These are phyloP conservation scores for Coniochaeta pulveracea DNA, from an alignment of 2,329 filamentous ascomycete species.

Conservation along the genomic window DNA sequence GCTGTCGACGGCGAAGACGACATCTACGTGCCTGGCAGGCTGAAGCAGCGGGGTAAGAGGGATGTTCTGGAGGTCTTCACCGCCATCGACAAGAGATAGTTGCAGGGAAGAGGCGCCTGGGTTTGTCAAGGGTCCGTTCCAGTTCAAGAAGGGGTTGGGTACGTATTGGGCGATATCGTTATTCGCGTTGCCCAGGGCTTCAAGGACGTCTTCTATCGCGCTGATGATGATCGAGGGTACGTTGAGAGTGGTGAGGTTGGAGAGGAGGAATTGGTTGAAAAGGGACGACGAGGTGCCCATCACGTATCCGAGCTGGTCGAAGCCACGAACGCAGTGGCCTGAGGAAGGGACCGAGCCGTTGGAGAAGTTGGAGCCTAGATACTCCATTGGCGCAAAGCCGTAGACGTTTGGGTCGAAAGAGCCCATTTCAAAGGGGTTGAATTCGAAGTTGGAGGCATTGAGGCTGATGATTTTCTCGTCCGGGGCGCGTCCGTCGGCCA, in stretches of 20 bases:
- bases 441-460: conserved; percentile 54
- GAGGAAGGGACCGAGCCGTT: conserved; percentile 40
- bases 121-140: conserved; percentile 30
- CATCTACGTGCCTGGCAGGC: conserved; percentile 40
- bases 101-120: conserved; percentile 21
- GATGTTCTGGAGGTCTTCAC: conserved; percentile 35
- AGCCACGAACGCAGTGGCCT: conserved; percentile 60
- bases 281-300: conserved; percentile 80
- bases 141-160: conserved; percentile 50
- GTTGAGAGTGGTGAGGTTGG: conserved; percentile 39
- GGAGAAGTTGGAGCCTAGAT: conserved; percentile 47
- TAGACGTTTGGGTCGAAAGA: conserved; percentile 47
- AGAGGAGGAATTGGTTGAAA: conserved; percentile 68
- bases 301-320: conserved; percentile 72
- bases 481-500: conserved; percentile 35
- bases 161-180: conserved; percentile 40
- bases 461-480: conserved; percentile 29
- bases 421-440: conserved; percentile 56
- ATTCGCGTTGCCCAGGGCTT: conserved; percentile 37
- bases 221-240: conserved; percentile 37
- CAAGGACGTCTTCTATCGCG: conserved; percentile 40
- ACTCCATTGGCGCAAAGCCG: conserved; percentile 48
- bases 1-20: conserved; percentile 55
- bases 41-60: conserved; percentile 40
- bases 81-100: conserved; percentile 38